phyloP scores from a whole-genome alignment of 73 alveolate genomes.

The Stentor coeruleus region DNA sequence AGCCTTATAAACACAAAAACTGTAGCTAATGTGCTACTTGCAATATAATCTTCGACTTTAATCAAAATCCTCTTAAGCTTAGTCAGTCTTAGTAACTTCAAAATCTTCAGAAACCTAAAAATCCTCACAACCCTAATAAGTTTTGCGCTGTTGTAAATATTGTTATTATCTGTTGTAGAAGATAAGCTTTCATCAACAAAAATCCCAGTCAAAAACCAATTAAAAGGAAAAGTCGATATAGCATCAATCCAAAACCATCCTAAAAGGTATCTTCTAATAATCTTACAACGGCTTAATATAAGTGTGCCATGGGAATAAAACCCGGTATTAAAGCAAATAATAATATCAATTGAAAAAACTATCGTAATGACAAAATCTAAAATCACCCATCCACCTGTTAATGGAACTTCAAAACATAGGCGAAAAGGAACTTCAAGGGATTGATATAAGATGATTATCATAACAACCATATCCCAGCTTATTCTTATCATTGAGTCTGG shows the following conservation, averaged over 20 bases:
- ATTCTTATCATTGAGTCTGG: neutral
- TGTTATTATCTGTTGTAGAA: neutral
- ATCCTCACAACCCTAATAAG: conserved; percentile 29
- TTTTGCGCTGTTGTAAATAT: neutral
- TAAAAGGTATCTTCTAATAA: conserved; percentile 17
- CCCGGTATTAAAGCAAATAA: conserved; percentile 37
- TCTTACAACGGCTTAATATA: conserved; percentile 20
- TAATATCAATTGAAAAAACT: conserved; percentile 19
- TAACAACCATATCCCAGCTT: neutral
- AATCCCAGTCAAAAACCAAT: conserved; percentile 22
- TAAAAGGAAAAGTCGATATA: conserved; percentile 30
- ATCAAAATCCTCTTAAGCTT: conserved; percentile 11
- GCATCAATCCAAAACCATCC: conserved; percentile 36
- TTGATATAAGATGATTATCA: neutral
- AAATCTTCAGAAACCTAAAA: conserved; percentile 27
- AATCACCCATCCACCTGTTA: conserved; percentile 27
- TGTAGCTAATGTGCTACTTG: neutral
- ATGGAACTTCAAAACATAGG: conserved; percentile 5
- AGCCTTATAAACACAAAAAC: conserved; percentile 3
- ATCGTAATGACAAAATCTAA: conserved; percentile 28
- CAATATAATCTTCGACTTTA: conserved; percentile 15
- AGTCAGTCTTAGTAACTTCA: conserved; percentile 3
- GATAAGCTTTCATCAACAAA: conserved; percentile 13
- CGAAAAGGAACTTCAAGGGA: neutral
- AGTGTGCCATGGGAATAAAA: conserved; percentile 34